Base-by-base conservation (phyloP, 441 rosid species). In the Arabidopsis hybrid region DNA sequence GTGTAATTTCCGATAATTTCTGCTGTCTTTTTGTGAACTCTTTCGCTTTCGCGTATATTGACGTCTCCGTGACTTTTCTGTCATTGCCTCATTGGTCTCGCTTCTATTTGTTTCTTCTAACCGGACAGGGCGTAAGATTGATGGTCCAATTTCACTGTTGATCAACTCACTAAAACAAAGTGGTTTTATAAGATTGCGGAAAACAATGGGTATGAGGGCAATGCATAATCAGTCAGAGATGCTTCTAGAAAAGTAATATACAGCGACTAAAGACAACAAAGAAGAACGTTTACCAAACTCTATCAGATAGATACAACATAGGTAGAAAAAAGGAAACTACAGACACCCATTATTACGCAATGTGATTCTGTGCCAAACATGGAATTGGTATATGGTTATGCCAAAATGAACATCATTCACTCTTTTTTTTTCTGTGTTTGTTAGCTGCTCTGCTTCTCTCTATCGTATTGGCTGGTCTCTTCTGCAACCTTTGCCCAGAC, bases 401-500 rank as follows among this genome's bases (percentile, higher is more conserved):
- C 72, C 66, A 66, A 45, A 67, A 14, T 52, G 56, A 60, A 60
- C 69, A 67, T 52, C 51, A 29, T 45, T 14, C 65, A 11, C 74
- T 61, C 32, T 13, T 5, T 43, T 26, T 16, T 63, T 32, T 0
- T 17, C 7, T 36, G 60, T 38, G 38, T 68, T 10, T 60, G 68
- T 52, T 75, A 62, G 55, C 73, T 86, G 71, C 80, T 73, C 42
- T 79, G 76, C 82, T 81, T 79, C 78, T 89, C 87, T 52, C 77
- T 86, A 51, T 80, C 84, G 70, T 91, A 91, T 62, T 79, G 86
- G 42, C 89, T 85, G 0, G 89, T 89, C 82, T 94, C 97, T 64
- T 94, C 97, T 2, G 95, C 93, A 61, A 86, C 93, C 79, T 87
- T 90, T 17, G 83, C 82, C 99, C 97, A 94, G 59, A 92, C 97